A percentile compares a stretch with the other conserved stretches of the same genome.
phyloP scores from a whole-genome alignment of 106 monocot genomes.

The Apostasia ramifera region DNA sequence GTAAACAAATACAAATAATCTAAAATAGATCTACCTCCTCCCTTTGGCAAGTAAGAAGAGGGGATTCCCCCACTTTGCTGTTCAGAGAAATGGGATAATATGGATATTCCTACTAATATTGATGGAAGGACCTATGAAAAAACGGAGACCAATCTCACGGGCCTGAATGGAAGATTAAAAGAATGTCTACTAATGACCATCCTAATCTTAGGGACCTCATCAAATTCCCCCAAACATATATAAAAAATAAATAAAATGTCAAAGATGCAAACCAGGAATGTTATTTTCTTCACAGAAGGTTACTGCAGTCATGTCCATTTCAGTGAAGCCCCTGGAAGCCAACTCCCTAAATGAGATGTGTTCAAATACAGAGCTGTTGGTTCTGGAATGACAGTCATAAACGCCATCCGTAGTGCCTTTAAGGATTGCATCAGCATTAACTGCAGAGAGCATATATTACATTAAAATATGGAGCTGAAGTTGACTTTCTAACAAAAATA shows the following conservation, averaged over 20 bases:
- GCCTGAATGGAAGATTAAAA: too few relatives aligned
- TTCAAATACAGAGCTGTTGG: conserved; percentile 51
- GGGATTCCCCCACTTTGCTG: too few relatives aligned
- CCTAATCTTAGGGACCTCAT: too few relatives aligned
- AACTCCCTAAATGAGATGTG: conserved; percentile 83
- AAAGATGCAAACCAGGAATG: conserved; percentile 63
- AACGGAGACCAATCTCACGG: too few relatives aligned
- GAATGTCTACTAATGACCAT: too few relatives aligned
- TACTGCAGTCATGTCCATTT: conserved; percentile 83
- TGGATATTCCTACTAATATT: too few relatives aligned
- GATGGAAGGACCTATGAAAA: too few relatives aligned
- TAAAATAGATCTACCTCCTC: too few relatives aligned
- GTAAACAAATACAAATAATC: too few relatives aligned
- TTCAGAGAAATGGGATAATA: too few relatives aligned
- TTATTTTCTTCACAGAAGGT: conserved; percentile 95
- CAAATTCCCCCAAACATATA: too few relatives aligned
- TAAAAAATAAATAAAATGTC: neutral
- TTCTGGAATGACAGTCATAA: conserved; percentile 64
- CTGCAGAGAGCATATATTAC: conserved; percentile 25
- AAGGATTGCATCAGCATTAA: conserved; percentile 82
- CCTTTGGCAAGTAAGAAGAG: too few relatives aligned
- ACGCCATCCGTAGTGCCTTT: conserved; percentile 73
- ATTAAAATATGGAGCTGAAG: neutral
- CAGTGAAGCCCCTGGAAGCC: conserved; percentile 57
- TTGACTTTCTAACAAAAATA: neutral